Percentiles rank a stretch among this genome's conserved stretches.
Evolutionary conservation across 2,329 filamentous ascomycete genomes (phyloP).

Genomic region (Sphaerulina populicola): DNA sequence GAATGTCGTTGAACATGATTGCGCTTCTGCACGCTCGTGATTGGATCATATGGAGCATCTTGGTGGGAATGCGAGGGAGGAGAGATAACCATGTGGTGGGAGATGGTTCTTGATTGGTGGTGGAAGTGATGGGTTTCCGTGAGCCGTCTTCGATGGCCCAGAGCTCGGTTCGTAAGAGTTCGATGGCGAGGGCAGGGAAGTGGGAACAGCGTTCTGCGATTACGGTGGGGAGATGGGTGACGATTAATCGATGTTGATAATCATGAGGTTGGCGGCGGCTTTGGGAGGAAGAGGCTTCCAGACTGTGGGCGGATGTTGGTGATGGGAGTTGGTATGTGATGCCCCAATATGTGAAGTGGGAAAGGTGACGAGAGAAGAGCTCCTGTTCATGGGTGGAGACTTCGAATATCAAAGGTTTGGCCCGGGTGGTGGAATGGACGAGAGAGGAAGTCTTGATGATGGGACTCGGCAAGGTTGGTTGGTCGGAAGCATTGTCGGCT

Average conservation of each 20-base stretch:
- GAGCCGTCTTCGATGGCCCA: slow-evolving; percentile 54
- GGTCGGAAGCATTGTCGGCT: background rate
- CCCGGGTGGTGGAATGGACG: slow-evolving; percentile 26
- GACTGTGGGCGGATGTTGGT: background rate
- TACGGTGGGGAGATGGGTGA: slow-evolving; percentile 57
- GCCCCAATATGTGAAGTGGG: slow-evolving; percentile 65
- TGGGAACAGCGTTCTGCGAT: slow-evolving; percentile 68
- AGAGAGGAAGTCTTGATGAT: slow-evolving; percentile 7
- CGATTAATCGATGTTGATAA: slow-evolving; percentile 23
- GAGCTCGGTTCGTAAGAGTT: slow-evolving; percentile 65
- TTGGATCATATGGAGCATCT: slow-evolving; percentile 63
- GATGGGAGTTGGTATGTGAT: slow-evolving; percentile 51
- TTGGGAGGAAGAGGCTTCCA: background rate
- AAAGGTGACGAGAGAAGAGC: slow-evolving; percentile 48
- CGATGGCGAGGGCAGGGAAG: slow-evolving; percentile 63
- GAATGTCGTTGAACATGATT: slow-evolving; percentile 75
- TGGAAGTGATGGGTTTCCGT: background rate
- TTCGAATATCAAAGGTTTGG: slow-evolving; percentile 55
- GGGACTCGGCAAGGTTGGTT: background rate
- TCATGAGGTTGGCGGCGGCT: slow-evolving; percentile 7
- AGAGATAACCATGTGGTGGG: slow-evolving; percentile 11
- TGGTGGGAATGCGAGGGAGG: slow-evolving; percentile 14
- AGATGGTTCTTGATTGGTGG: background rate
- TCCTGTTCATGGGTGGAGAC: slow-evolving; percentile 52
- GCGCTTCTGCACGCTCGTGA: slow-evolving; percentile 70